Evolutionary conservation across 371 early-diverging fungal species (phyloP).

Genomic region (Coemansia sp.): DNA sequence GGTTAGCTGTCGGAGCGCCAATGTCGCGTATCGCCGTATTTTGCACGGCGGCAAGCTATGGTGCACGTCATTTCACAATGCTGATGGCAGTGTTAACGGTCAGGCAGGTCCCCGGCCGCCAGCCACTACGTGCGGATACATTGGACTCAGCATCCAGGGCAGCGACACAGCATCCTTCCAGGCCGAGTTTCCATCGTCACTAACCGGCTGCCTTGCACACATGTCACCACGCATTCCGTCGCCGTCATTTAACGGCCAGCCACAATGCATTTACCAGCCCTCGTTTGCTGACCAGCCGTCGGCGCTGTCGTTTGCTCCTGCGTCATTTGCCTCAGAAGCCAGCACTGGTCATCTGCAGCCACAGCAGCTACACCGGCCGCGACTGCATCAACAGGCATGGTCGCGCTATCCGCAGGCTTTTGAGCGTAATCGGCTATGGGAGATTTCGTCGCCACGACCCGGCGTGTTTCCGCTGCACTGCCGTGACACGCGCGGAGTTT

Average conservation of each 20-base stretch:
- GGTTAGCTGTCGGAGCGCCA: constrained; percentile 13
- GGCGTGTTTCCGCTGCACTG: constrained; percentile 38
- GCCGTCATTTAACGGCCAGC: neutral
- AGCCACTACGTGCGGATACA: neutral
- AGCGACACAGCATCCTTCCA: neutral
- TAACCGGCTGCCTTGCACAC: neutral
- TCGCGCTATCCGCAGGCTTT: constrained; percentile 8
- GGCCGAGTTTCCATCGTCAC: too few species aligned
- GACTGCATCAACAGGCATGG: neutral
- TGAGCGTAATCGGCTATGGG: constrained; percentile 30
- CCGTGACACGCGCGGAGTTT: constrained; percentile 39
- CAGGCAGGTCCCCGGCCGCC: neutral
- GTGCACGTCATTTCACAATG: constrained; percentile 40
- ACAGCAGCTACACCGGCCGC: neutral
- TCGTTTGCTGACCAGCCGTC: neutral
- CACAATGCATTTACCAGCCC: neutral
- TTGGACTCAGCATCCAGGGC: neutral
- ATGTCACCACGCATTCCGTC: neutral
- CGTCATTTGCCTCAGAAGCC: neutral
- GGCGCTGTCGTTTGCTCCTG: constrained; percentile 5
- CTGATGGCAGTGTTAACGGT: neutral
- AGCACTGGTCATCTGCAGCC: neutral
- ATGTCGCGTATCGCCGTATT: constrained; percentile 31
- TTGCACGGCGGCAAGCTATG: constrained; percentile 13
- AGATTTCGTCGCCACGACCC: constrained; percentile 42